phyloP scores from a whole-genome alignment of 2,329 filamentous ascomycete genomes.

The Hypoxylon rubiginosum region DNA sequence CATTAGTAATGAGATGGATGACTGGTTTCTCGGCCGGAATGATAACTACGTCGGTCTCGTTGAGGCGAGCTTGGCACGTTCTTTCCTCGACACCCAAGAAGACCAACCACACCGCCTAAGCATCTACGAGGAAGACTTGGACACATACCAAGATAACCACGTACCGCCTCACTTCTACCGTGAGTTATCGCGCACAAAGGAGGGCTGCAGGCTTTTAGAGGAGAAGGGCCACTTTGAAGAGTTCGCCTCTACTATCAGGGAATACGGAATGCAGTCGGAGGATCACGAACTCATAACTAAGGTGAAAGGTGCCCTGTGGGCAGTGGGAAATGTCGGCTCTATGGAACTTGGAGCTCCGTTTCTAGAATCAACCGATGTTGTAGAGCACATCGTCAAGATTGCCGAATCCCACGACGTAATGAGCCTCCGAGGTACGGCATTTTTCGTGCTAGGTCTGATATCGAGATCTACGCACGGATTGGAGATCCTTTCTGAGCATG shows the following conservation, averaged over 20 bases:
- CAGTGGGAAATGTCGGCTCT: conserved; percentile 96
- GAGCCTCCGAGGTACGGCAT: conserved; percentile 93
- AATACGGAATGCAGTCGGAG: conserved; percentile 86
- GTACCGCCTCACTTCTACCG: conserved; percentile 99
- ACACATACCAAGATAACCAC: conserved; percentile 68
- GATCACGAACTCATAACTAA: conserved; percentile 90
- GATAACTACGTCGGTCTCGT: conserved; percentile 96
- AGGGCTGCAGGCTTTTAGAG: conserved; percentile 89
- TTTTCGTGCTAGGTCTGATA: conserved; percentile 94
- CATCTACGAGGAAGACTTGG: conserved; percentile 69
- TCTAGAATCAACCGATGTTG: conserved; percentile 89
- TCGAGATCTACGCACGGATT: conserved; percentile 92
- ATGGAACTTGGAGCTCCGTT: conserved; percentile 98
- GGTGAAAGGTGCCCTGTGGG: conserved; percentile 97
- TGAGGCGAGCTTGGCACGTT: conserved; percentile 92
- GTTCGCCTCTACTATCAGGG: conserved; percentile 88
- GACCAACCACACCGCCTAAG: conserved; percentile 69
- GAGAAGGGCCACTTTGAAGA: conserved; percentile 98
- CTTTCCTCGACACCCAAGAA: conserved; percentile 77
- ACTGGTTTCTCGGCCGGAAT: conserved; percentile 98
- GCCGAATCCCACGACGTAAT: conserved; percentile 90
- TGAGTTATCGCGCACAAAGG: conserved; percentile 90
- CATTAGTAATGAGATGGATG: conserved; percentile 99
- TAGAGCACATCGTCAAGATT: conserved; percentile 87
- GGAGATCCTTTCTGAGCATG: conserved; percentile 88